Evolutionary conservation across 352 stramenopile species (phyloP), one percentile per base, ranked within the genome.

Genomic region (Thraustochytrium striatum): DNA sequence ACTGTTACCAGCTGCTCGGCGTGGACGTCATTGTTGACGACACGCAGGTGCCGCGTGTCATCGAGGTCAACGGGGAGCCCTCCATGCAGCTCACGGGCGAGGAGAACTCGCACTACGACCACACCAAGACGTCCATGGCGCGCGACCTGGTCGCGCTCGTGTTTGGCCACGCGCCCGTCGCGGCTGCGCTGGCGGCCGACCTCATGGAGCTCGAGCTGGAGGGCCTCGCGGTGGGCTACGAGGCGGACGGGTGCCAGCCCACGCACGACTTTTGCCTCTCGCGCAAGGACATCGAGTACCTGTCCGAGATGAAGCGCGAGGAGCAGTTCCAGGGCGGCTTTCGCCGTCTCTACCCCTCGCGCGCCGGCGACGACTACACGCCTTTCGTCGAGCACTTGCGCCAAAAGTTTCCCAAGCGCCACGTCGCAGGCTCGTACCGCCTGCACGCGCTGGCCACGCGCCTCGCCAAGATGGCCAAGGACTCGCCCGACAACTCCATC

Each of bases 21-120:
- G 70, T 80, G 0, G 70, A 80, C 58, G 58, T 80, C 36, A 80
- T 80, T 8, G 70, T 80, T 81, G 70, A 80, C 38, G 70, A 80
- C 28, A 57, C 79, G 33, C 70, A 79, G 16, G 68, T 72, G 28
- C 70, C 70, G 16, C 55, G 70, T 25, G 53, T 80, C 38, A 80
- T 80, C 43, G 70, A 80, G 58, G 70, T 80, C 57, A 80, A 80
- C 50, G 70, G 70, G 13, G 70, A 80, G 70, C 70, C 70, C 9
- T 72, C 55, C n/a, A 80, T 80, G 70, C 70, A 80, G 47, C 70
- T 65, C 32, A 79, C 70, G 13, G 55, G 58, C 11, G 58, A 80
- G 55, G 41, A 35, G 9, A 32, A 80, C 41, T 75, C 53, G 11
- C 70, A 80, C 33, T 80, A 80, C 36, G 70, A 80, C 41, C 58